Percentiles rank a stretch among this genome's conserved stretches.
Evolutionary conservation across 140 eudicot species (phyloP).

Genomic region (Erigeron philadelphicus): DNA sequence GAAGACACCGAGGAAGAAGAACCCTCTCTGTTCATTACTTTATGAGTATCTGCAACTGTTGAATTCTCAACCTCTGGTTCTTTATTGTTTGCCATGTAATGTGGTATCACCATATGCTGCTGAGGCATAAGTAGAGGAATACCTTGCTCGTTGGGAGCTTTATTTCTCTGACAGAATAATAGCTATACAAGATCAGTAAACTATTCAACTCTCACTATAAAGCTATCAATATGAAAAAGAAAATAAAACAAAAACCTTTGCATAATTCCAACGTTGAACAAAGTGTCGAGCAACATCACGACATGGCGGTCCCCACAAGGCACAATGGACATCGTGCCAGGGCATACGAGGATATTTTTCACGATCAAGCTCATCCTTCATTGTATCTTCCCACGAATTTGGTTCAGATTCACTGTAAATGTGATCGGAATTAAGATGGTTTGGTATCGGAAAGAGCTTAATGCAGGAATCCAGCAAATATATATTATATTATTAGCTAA

Average conservation of each 20-base stretch:
- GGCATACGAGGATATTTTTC: slow-evolving; percentile 94
- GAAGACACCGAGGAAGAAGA: slow-evolving; percentile 69
- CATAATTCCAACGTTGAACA: slow-evolving; percentile 45
- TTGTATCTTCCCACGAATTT: slow-evolving; percentile 94
- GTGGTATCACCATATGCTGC: slow-evolving; percentile 98
- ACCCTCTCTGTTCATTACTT: slow-evolving; percentile 37
- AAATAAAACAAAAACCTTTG: slow-evolving; percentile 47
- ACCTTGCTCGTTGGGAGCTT: slow-evolving; percentile 41
- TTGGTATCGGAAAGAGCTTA: not conserved
- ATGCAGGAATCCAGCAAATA: not conserved
- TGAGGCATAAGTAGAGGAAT: slow-evolving; percentile 96
- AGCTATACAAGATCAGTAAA: not conserved
- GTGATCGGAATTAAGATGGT: not conserved
- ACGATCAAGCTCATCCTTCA: slow-evolving; percentile 91
- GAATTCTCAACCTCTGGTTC: slow-evolving; percentile 38
- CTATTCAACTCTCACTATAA: slow-evolving; percentile 2
- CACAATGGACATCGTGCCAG: slow-evolving; percentile 99
- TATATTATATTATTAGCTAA: slow-evolving; percentile 3
- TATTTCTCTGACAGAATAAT: slow-evolving; percentile 36
- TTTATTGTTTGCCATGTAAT: slow-evolving; percentile 62
- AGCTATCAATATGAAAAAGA: slow-evolving; percentile 4
- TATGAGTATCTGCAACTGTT: slow-evolving; percentile 26
- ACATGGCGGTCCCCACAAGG: slow-evolving; percentile 49
- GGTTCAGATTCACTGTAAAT: slow-evolving; percentile 89
- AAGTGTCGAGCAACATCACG: slow-evolving; percentile 46